Evolutionary conservation across 768 basidiomycete genomes (phyloP), one percentile per base, ranked within the genome.

Genomic region (Rubroboletus pulcherrimus): DNA sequence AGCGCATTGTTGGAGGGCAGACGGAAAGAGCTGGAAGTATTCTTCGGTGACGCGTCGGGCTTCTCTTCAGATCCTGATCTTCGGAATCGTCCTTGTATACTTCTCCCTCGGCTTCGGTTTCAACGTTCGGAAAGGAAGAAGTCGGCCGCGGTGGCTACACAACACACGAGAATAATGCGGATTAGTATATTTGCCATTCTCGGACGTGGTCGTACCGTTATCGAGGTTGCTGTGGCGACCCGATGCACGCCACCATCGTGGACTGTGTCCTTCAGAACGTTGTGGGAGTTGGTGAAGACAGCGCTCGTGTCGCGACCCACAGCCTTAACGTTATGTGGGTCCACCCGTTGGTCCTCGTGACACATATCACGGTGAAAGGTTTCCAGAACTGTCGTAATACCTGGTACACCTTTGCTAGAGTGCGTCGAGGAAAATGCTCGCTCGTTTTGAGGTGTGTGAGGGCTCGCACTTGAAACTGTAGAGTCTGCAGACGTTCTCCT

Each of bases 311-410:
- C 21, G 41, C 31, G 53, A 24, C 45, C 42, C 49, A 33, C 51
- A 31, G 35, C 35, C 30, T 17, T 58, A 51, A 59, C 56, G 48
- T 60, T 41, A 59, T 49, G 57, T 51, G 55, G 57, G 57, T 54
- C 52, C 56, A 47, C 34, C 54, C 38, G 50, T 24, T 30, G 50
- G 44, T 51, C 49, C 24, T 39, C 39, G 21, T 62, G 58, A 62
- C 58, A 66, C 59, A 57, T 43, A 54, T 70, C 59, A 63, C 50
- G 40, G 61, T 53, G 58, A 63, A 57, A 43, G 31, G 67, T 33
- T 49, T 61, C 64, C 51, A 61, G n/a, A 1, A 66, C 60, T 56
- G 67, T 60, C 66, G 71, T 67, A 66, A 71, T 71, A 19, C 57
- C 60, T 17, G 67, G 63, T 47, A 70, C 68, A 8, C 34, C 53